phyloP scores from a whole-genome alignment of 192 early-diverging fungal species.

The Rhizophagus prolifer region DNA sequence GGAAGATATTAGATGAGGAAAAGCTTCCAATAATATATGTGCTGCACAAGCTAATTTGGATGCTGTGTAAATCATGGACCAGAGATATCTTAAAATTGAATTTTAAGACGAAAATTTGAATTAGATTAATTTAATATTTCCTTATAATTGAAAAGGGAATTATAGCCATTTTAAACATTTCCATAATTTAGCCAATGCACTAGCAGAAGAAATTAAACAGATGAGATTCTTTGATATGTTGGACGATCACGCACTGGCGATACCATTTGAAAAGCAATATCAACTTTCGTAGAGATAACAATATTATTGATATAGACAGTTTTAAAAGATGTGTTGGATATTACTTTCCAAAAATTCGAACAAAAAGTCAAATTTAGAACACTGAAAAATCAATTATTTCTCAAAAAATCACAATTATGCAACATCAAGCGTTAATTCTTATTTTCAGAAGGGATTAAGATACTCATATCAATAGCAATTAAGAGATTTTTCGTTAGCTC shows the following conservation, averaged over 20 bases:
- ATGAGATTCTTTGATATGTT: constrained; percentile 97
- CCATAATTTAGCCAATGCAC: constrained; percentile 82
- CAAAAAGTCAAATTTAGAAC: constrained; percentile 41
- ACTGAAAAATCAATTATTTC: constrained; percentile 54
- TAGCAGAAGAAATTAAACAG: constrained; percentile 73
- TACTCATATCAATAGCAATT: constrained; percentile 92
- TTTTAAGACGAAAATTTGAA: too few relatives aligned
- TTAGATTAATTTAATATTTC: too few relatives aligned
- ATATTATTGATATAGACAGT: too few relatives aligned
- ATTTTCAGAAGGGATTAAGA: constrained; percentile 95
- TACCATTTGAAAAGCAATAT: constrained; percentile 80
- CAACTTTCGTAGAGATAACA: too few relatives aligned
- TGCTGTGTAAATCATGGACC: constrained; percentile 99
- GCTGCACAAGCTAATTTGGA: constrained; percentile 99
- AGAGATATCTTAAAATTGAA: constrained; percentile 40
- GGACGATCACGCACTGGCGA: constrained; percentile 68
- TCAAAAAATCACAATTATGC: constrained; percentile 61
- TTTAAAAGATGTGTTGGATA: constrained; percentile 74
- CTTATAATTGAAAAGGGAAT: constrained; percentile 59
- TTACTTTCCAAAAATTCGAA: constrained; percentile 71
- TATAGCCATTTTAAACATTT: constrained; percentile 83
- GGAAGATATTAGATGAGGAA: constrained; percentile 98
- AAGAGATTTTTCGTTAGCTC: constrained; percentile 97
- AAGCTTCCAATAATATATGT: constrained; percentile 99
- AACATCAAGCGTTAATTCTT: constrained; percentile 88